Conservation (phyloP, 148 eudicot genomes). For the Talinum fruticosum region DNA sequence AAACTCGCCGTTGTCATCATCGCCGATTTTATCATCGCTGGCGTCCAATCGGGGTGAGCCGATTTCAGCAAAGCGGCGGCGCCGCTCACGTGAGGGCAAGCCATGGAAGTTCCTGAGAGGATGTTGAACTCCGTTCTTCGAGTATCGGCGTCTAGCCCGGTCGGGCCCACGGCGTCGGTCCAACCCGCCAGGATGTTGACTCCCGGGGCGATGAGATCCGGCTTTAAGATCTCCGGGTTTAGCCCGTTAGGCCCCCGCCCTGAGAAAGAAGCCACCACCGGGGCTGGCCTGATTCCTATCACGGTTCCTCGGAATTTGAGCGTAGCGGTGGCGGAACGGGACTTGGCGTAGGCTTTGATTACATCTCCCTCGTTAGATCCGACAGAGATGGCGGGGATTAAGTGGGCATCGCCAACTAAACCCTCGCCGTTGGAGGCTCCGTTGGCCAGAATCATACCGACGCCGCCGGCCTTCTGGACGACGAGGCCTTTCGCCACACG, state of each 20-base stretch:
- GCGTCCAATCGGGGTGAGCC: constrained; percentile 87
- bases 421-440: constrained; percentile 85
- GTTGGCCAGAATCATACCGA: constrained; percentile 87
- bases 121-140: constrained; percentile 80
- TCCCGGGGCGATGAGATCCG: constrained; percentile 92
- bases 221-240: constrained; percentile 89
- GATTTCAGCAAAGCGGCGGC: constrained; percentile 92
- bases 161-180: constrained; percentile 84
- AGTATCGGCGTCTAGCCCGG: constrained; percentile 63
- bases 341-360: constrained; percentile 49
- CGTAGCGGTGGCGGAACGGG: constrained; percentile 45
- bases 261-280: constrained; percentile 84
- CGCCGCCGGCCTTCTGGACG: constrained; percentile 88
- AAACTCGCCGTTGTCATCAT: constrained; percentile 90
- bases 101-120: constrained; percentile 91
- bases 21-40: constrained; percentile 80
- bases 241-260: constrained; percentile 87
- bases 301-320: constrained; percentile 64
- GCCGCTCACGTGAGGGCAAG: constrained; percentile 89
- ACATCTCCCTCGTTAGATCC: constrained; percentile 71
- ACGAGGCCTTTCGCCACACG: constrained; percentile 91
- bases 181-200: constrained; percentile 89
- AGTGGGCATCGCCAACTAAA: constrained; percentile 83
- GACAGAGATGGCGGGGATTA: constrained; percentile 72
- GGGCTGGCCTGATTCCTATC: constrained; percentile 80